These are phyloP conservation scores for Gossypium raimondii DNA, from an alignment of 345 rosid genomes.

Conservation along the genomic window DNA sequence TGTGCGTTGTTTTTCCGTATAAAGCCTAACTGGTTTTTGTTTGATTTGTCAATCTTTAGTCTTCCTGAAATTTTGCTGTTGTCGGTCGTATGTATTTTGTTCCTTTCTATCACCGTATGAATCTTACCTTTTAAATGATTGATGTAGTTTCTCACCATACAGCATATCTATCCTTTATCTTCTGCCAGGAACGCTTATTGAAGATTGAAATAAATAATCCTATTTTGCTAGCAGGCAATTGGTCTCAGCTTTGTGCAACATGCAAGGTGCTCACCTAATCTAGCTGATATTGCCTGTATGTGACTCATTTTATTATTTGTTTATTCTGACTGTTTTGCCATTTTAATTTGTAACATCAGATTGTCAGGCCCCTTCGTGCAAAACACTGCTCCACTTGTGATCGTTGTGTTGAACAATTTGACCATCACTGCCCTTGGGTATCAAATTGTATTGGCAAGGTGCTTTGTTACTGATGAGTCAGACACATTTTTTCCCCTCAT, in stretches of 20 bases:
- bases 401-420: constrained; percentile 97
- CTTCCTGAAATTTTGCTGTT: background rate
- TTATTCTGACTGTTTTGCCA: constrained; percentile 15
- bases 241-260: constrained; percentile 97
- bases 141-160: background rate
- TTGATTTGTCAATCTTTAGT: constrained; percentile 4
- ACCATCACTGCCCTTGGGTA: constrained; percentile 99
- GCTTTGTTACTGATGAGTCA: constrained; percentile 21
- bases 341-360: constrained; percentile 40
- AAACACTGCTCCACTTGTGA: constrained; percentile 95
- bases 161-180: background rate
- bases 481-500: background rate
- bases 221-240: constrained; percentile 92
- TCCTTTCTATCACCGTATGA: background rate
- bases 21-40: background rate
- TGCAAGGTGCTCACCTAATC: constrained; percentile 67
- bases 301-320: background rate
- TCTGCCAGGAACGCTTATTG: constrained; percentile 48
- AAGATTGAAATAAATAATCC: constrained; percentile 91
- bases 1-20: constrained; percentile 35
- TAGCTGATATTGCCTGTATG: constrained; percentile 11
- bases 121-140: background rate
- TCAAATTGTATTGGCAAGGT: constrained; percentile 99
- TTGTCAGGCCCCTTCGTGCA: constrained; percentile 95
- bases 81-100: background rate